phyloP scores from a whole-genome alignment of 208 protist species.

The Leishmania lainsoni region DNA sequence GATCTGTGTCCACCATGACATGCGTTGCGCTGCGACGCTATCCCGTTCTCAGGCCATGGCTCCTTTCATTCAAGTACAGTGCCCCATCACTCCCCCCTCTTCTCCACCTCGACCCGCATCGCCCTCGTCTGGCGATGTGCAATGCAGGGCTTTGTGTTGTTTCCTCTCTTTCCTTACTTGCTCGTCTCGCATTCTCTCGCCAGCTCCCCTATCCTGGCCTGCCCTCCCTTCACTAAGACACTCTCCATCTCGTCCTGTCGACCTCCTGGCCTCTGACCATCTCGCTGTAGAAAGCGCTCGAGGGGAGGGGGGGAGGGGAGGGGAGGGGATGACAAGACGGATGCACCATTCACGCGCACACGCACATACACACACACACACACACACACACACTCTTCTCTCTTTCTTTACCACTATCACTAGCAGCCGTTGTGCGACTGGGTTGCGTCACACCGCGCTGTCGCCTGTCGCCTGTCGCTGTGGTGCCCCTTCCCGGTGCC shows the following conservation, averaged over 20 bases:
- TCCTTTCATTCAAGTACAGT: background rate
- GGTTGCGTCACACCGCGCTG: background rate
- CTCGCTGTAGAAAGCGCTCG: background rate
- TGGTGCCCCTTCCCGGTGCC: no score
- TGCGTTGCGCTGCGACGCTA: background rate
- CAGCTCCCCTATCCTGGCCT: background rate
- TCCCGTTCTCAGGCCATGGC: background rate
- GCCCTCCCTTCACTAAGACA: background rate
- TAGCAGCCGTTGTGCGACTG: background rate
- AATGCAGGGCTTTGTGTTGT: background rate
- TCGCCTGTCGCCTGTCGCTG: slow-evolving; percentile 5
- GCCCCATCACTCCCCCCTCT: background rate
- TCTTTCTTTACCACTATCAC: background rate
- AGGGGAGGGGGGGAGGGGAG: background rate
- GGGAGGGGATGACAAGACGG: background rate
- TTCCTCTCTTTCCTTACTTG: background rate
- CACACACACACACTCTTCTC: no score
- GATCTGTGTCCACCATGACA: background rate
- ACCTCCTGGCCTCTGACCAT: background rate
- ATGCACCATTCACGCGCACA: background rate
- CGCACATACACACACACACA: background rate
- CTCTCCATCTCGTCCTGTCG: background rate
- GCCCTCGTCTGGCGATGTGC: background rate
- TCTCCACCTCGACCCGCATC: background rate
- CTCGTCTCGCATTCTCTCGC: background rate